A percentile compares a stretch with the other conserved stretches of the same genome.
These are phyloP conservation scores for Dictyostelium gargantuum DNA, from an alignment of 208 protist genomes.

Conservation along the genomic window DNA sequence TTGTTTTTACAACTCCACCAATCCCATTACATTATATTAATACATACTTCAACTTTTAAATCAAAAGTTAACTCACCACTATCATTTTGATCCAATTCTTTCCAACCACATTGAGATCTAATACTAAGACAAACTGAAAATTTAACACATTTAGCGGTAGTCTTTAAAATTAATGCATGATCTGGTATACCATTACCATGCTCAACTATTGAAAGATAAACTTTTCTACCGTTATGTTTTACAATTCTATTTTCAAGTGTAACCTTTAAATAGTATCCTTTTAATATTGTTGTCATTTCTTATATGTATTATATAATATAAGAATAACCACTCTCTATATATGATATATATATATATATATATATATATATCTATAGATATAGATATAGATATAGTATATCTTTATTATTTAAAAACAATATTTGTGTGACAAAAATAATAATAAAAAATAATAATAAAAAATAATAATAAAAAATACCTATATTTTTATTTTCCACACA, in stretches of 20 bases:
- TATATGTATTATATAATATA: too few relatives aligned
- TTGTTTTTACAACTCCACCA: too few relatives aligned
- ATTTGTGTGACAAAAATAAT: too few relatives aligned
- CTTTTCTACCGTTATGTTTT: constrained; percentile 53
- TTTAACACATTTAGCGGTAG: constrained; percentile 38
- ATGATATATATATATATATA: too few relatives aligned
- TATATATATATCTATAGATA: too few relatives aligned
- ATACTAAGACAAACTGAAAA: constrained; percentile 61
- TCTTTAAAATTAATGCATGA: constrained; percentile 47
- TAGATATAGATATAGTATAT: too few relatives aligned
- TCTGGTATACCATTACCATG: constrained; percentile 60
- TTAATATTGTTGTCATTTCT: constrained; percentile 58
- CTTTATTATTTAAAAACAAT: too few relatives aligned
- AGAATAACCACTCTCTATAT: too few relatives aligned
- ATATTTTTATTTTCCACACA: too few relatives aligned
- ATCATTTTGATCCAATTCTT: constrained; percentile 61
- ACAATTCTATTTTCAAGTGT: constrained; percentile 60
- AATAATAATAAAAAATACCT: too few relatives aligned
- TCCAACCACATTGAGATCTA: constrained; percentile 58
- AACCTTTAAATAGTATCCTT: constrained; percentile 58
- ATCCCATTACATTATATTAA: too few relatives aligned
- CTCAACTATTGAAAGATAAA: constrained; percentile 55
- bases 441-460: too few relatives aligned
- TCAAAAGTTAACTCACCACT: constrained; percentile 59
- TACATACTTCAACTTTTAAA: constrained; percentile 43